Evolutionary conservation across 768 basidiomycete genomes (phyloP).

Genomic region (Amanita molliuscula): DNA sequence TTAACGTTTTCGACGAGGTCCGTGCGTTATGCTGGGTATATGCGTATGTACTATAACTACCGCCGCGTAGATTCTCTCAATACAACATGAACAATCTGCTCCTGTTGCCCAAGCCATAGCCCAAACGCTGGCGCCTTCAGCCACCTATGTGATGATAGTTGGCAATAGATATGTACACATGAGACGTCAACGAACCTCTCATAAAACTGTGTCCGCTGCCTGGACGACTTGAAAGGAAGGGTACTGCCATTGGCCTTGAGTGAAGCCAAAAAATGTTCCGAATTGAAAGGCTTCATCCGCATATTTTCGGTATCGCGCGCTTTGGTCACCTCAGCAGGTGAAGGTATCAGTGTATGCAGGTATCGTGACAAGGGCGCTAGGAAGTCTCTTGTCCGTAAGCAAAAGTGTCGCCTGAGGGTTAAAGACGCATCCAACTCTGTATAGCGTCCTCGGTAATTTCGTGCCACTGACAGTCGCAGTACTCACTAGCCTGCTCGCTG

Average conservation of each 20-base stretch:
- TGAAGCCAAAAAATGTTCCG: conserved; percentile 58
- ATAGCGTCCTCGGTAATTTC: not conserved
- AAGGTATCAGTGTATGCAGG: conserved; percentile 78
- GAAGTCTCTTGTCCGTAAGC: conserved; percentile 74
- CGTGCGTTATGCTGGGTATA: conserved; percentile 9
- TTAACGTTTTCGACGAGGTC: not conserved
- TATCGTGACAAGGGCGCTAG: conserved; percentile 88
- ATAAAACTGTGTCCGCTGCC: conserved; percentile 65
- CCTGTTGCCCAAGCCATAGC: conserved; percentile 69
- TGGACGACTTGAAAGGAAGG: conserved; percentile 63
- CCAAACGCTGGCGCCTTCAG: conserved; percentile 70
- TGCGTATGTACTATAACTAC: not conserved
- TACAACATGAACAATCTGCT: conserved; percentile 54
- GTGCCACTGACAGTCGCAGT: not conserved
- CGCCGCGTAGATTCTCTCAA: conserved; percentile 18
- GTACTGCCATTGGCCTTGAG: conserved; percentile 60
- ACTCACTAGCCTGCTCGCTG: conserved; percentile 43
- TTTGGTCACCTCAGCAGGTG: conserved; percentile 39
- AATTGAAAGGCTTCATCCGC: conserved; percentile 63
- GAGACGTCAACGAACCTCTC: conserved; percentile 24
- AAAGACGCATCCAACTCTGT: conserved; percentile 57
- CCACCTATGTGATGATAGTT: conserved; percentile 32
- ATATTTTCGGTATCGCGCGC: conserved; percentile 22
- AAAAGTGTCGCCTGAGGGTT: conserved; percentile 71
- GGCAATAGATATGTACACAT: not conserved